Base-by-base conservation (phyloP, 2,329 filamentous ascomycete genomes). In the Cladosporium austrohemisphaericum region DNA sequence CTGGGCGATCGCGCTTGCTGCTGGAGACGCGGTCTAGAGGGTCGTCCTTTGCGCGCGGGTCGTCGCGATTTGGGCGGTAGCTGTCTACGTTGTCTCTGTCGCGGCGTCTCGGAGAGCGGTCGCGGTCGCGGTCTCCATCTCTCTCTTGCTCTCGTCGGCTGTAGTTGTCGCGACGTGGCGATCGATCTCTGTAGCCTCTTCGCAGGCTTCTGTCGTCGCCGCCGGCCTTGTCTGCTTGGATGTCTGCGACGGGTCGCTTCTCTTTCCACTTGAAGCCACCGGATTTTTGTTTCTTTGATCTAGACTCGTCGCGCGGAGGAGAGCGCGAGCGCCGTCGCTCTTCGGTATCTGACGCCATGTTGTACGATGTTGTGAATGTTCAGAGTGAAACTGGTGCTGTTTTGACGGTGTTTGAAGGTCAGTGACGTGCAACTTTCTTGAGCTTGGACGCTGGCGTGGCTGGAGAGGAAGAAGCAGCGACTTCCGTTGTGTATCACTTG, bases 241-340 rank as follows among this genome's bases (percentile, higher is more conserved):
- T 49, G 13, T 58, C 55, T 22, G 51, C 46, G 48, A 52, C 54
- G 4, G 58, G 44, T 36, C 50, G 50, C 57, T 65, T 66, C 18
- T 65, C 63, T 52, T 68, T 68, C 63, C 63, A 68, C 52, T 65
- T 66, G 57, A 68, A 67, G 29, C 65, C 65, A 48, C 52, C 50
- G 18, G 51, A 55, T 38, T 62, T 65, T 22, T 59, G 53, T 37
- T 66, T 67, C 48, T 65, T 65, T 8, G 56, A 47, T 28, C 50
- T 52, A 1, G 52, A 31, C 4, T 60, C 55, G 29, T 54, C 57
- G 14, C 60, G 61, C 10, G 52, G 50, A 6, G 64, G 64, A 25
- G 65, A 67, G 16, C 60, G 60, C 16, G 62, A 65, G 41, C 65
- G 63, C 29, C 37, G 44, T 7, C 44, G 33, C 4, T 13, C 18